Conservation (phyloP, 176 grass and related monocot species). For the maize (Zea mays) region DNA sequence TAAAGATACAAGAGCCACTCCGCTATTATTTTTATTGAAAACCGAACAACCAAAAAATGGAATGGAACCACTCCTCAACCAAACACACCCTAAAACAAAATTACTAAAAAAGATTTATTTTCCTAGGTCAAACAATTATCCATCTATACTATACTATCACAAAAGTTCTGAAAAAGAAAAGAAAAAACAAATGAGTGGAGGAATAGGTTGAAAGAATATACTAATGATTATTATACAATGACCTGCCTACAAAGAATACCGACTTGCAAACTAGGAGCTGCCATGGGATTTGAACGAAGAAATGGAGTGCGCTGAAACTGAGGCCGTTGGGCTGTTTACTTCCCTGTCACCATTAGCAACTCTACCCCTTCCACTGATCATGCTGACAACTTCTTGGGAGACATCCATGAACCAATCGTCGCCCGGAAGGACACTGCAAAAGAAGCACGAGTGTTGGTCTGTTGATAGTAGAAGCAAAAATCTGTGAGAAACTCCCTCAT, state of each 20-base stretch:
- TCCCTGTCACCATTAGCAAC: slow-evolving; percentile 78
- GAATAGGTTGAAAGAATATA: slow-evolving; percentile 32
- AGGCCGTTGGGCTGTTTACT: slow-evolving; percentile 77
- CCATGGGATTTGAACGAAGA: slow-evolving; percentile 76
- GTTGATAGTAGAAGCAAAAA: slow-evolving; percentile 1
- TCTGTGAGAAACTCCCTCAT: neutral
- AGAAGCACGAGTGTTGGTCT: slow-evolving; percentile 19
- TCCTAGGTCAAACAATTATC: slow-evolving; percentile 45
- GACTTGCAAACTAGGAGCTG: slow-evolving; percentile 52
- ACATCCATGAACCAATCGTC: slow-evolving; percentile 93
- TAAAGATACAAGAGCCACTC: too few species aligned
- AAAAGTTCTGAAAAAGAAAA: slow-evolving; percentile 28
- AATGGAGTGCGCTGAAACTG: slow-evolving; percentile 82
- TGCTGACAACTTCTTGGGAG: slow-evolving; percentile 60
- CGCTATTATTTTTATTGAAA: too few species aligned
- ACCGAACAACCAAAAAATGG: too few species aligned
- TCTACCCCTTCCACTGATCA: slow-evolving; percentile 72
- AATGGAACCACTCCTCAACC: too few species aligned
- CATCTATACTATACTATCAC: slow-evolving; percentile 40
- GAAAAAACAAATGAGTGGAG: neutral
- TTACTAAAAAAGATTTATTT: too few species aligned
- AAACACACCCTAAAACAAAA: too few species aligned
- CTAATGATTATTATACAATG: slow-evolving; percentile 57
- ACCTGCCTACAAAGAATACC: slow-evolving; percentile 48
- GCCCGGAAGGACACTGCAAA: slow-evolving; percentile 63